Evolutionary conservation across 1,284 basidiomycete genomes (phyloP), one percentile per base, ranked within the genome.

Genomic region (Cryptococcus sp.): DNA sequence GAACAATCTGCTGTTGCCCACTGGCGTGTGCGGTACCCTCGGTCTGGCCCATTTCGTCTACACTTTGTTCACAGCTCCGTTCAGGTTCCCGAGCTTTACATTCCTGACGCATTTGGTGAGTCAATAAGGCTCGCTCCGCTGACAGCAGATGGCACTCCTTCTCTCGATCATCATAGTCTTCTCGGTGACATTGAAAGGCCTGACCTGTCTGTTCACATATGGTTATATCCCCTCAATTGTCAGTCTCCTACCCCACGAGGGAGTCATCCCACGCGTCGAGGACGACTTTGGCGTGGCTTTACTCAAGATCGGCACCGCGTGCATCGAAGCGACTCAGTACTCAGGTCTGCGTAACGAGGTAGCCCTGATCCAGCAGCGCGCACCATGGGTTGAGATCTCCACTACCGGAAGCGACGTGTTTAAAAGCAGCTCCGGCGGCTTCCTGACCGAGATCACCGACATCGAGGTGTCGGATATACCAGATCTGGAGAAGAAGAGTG

Each of bases 231-330:
- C 75, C 5, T 72, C 74, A 16, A 49, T 71, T 38, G 45, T 47
- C 55, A 73, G 70, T 52, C 67, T 78, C 1, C 65, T 78, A 0
- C 77, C 77, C 0, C 74, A 78, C 56, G 70, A 72, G 38, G 73
- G 72, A 25, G 70, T 71, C 5, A 50, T 73, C 5, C 78, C 76
- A 0, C 61, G 60, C 1, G 23, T 64, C 11, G 70, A 73, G 50
- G 78, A 79, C 53, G 78, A 79, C 44, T 76, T 76, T 44, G 73
- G 74, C 27, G 68, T 79, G 19, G 69, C 70, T 3, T 63, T 78
- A 10, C 69, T 78, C 54, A 75, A 74, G 60, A 66, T 78, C 10
- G 75, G 76, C 10, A 72, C 74, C 4, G 75, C 76, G 3, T 79
- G 78, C 46, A 70, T 79, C 62, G 71, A 74, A 50, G 66, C 73